Evolutionary conservation across 441 rosid species (phyloP).

Genomic region (Omphalea diandra): DNA sequence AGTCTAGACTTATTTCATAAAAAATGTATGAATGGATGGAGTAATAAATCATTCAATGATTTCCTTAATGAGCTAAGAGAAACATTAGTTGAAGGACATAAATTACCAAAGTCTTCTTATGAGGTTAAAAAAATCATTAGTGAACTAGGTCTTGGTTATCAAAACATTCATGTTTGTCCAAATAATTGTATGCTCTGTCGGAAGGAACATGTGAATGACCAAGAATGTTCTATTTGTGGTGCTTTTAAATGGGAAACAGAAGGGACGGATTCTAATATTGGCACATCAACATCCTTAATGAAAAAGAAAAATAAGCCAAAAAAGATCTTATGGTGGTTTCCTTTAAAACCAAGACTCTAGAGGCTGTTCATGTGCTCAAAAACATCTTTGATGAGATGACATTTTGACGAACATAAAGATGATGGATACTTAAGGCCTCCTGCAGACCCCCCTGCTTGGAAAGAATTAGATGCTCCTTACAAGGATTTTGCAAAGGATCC

Average conservation of each 20-base stretch:
- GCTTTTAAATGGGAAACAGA: not conserved
- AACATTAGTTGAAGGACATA: not conserved
- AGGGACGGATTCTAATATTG: not conserved
- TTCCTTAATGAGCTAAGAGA: not conserved
- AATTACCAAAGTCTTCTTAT: slow-evolving; percentile 13
- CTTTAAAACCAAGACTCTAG: not conserved
- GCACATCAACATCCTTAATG: not conserved
- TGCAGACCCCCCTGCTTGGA: not conserved
- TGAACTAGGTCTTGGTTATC: not conserved
- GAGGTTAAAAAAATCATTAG: slow-evolving; percentile 9
- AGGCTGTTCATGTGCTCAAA: not conserved
- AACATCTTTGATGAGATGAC: not conserved
- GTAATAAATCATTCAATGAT: slow-evolving; percentile 5
- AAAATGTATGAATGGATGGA: not conserved
- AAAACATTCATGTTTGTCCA: not conserved
- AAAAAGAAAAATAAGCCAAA: not conserved
- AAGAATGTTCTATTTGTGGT: not conserved
- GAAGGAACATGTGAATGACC: not conserved
- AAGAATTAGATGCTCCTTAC: not conserved
- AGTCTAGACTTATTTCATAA: slow-evolving; percentile 10
- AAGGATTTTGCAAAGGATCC: not conserved
- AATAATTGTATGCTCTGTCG: not conserved
- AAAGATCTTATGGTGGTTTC: not conserved
- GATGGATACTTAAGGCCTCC: not conserved
- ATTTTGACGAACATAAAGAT: not conserved